Base-by-base conservation (phyloP, 768 basidiomycete genomes). In the Exidia glandulosa region DNA sequence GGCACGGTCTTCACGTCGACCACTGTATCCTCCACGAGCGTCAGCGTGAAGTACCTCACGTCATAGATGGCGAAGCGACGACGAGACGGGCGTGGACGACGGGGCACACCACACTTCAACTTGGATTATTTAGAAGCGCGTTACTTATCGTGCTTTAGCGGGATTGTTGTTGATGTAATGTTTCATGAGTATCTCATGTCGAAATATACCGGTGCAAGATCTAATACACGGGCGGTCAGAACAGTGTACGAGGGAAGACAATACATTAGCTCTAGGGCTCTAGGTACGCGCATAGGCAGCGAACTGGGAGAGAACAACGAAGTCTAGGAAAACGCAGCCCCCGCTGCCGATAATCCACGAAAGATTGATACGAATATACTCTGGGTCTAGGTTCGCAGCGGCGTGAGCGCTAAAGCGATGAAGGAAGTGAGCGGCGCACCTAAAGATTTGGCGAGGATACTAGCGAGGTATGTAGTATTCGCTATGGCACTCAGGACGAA, bases 1-100 rank as follows among this genome's bases (percentile, higher is more conserved):
- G 63, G 58, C 60, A 59, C 57, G 25, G 69, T 71, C 34, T 62
- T 73, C 23, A 75, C 73, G 10, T 66, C 66, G 5, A 70, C 67
- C 59, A 66, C 68, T 52, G 59, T 65, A 34, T 58, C 60, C 63
- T 36, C 59, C 52, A 61, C 56, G 29, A 47, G 60, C 48, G 69
- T 71, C 61, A 69, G 69, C 37, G 66, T 72, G 60, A 54, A 31
- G 25, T 71, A 72, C 64, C 16, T 45, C 41, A 23, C 19, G 6
- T 45, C 1, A 45, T 45, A n/a, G n/a, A n/a, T n/a, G n/a, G n/a
- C n/a, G n/a, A n/a, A n/a, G n/a, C n/a, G n/a, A n/a, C n/a, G n/a
- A n/a, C n/a, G n/a, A n/a, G n/a, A n/a, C n/a, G n/a, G n/a, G n/a
- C n/a, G n/a, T n/a, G n/a, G n/a, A n/a, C n/a, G n/a, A n/a, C n/a